Conservation (phyloP, 2,329 filamentous ascomycete species). For the Zopfia rhizophila region DNA sequence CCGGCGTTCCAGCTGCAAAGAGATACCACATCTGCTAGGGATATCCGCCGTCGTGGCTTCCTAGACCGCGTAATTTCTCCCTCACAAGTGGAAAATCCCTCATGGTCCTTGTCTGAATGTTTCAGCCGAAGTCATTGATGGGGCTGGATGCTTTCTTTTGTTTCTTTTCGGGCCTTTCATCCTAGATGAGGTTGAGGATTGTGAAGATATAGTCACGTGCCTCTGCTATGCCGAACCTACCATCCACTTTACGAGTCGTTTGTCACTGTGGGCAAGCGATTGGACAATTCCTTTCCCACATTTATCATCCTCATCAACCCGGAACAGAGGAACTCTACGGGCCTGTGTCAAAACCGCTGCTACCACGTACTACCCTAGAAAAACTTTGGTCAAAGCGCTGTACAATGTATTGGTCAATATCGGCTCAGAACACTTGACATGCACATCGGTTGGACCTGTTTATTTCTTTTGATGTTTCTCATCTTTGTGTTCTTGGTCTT, state of each 20-base stretch:
- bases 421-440: conserved; percentile 27
- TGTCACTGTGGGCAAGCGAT: conserved; percentile 37
- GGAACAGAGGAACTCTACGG: conserved; percentile 31
- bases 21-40: conserved; percentile 55
- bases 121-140: conserved; percentile 40
- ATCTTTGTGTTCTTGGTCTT: conserved; percentile 29
- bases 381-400: conserved; percentile 32
- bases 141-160: conserved; percentile 37
- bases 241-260: conserved; percentile 39
- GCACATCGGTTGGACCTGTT: conserved; percentile 31
- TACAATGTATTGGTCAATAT: conserved; percentile 38
- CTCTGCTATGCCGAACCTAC: conserved; percentile 45
- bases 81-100: conserved; percentile 50
- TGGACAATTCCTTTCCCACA: conserved; percentile 37
- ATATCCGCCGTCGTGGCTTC: conserved; percentile 57
- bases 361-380: conserved; percentile 25
- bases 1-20: conserved; percentile 55
- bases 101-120: conserved; percentile 49
- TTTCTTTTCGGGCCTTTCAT: conserved; percentile 45
- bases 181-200: conserved; percentile 45
- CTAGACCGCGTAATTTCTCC: conserved; percentile 56
- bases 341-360: conserved; percentile 22
- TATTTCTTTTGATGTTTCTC: conserved; percentile 24
- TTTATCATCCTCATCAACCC: conserved; percentile 34
- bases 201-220: conserved; percentile 52